phyloP scores from a whole-genome alignment of 2,329 filamentous ascomycete species.

The Calonectria honghensis region DNA sequence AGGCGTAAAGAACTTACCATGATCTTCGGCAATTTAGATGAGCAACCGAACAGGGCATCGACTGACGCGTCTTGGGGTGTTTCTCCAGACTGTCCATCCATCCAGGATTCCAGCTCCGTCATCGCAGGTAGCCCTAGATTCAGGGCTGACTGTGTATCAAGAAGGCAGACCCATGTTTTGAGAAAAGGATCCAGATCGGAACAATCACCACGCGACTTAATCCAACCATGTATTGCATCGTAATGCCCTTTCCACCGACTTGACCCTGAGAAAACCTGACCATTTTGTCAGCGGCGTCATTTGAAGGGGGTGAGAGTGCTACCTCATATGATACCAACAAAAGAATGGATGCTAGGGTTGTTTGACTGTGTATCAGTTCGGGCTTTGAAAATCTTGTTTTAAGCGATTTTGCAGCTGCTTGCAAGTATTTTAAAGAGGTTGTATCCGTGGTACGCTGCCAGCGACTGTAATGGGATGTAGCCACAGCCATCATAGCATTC shows the following conservation, averaged over 20 bases:
- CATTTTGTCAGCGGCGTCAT: background rate
- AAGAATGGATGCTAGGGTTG: constrained; percentile 35
- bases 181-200: constrained; percentile 36
- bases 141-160: constrained; percentile 37
- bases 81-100: constrained; percentile 19
- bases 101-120: constrained; percentile 34
- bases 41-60: constrained; percentile 40
- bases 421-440: constrained; percentile 31
- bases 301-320: rapidly evolving
- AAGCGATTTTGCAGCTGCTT: constrained; percentile 22
- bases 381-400: constrained; percentile 23
- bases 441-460: constrained; percentile 35
- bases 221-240: constrained; percentile 39
- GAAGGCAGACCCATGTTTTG: constrained; percentile 40
- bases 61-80: background rate
- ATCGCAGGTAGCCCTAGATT: constrained; percentile 33
- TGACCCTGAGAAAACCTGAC: constrained; percentile 38
- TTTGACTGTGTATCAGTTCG: constrained; percentile 22
- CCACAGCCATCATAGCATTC: constrained; percentile 30
- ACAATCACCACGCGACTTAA: constrained; percentile 29
- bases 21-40: constrained; percentile 30
- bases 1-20: constrained; percentile 28
- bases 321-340: constrained; percentile 40
- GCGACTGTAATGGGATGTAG: constrained; percentile 38
- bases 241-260: constrained; percentile 39